These are phyloP conservation scores for Fusarium zealandicum DNA, from an alignment of 2,329 filamentous ascomycete genomes.

Conservation along the genomic window DNA sequence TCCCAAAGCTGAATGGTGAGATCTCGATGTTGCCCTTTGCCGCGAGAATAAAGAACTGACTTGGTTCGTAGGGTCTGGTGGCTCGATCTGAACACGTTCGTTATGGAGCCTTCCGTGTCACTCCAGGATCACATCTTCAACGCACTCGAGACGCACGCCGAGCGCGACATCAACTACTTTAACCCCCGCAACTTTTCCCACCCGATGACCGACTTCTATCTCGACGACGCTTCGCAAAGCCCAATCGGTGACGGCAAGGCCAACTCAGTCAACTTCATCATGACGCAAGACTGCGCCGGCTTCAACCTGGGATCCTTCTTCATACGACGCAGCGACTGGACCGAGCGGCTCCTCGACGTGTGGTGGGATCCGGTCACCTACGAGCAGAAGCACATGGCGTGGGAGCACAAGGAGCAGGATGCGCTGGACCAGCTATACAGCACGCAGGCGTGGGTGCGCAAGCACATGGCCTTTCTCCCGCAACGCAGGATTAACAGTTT, in stretches of 20 bases:
- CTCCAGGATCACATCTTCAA: conserved; percentile 92
- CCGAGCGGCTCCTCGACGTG: conserved; percentile 87
- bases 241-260: conserved; percentile 77
- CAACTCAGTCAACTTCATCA: conserved; percentile 83
- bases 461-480: conserved; percentile 85
- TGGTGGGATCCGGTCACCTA: conserved; percentile 99
- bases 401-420: conserved; percentile 99
- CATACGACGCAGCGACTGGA: conserved; percentile 83
- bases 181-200: conserved; percentile 95
- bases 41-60: conserved; percentile 10
- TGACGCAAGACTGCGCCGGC: conserved; percentile 92
- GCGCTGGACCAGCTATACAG: conserved; percentile 91
- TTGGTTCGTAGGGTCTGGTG: conserved; percentile 90
- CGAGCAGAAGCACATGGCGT: conserved; percentile 98
- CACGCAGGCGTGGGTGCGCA: conserved; percentile 90
- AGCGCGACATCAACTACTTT: conserved; percentile 95
- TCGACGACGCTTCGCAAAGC: conserved; percentile 78
- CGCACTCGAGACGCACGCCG: conserved; percentile 74
- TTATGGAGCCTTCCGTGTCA: conserved; percentile 95
- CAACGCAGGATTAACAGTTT: conserved; percentile 96
- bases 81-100: conserved; percentile 95
- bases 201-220: conserved; percentile 74
- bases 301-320: conserved; percentile 99
- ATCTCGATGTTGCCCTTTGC: conserved; percentile 9
- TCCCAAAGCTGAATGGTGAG: conserved; percentile 93